A percentile compares a stretch with the other conserved stretches of the same genome.
Evolutionary conservation across 306 rosid species (phyloP).

Genomic region (Rosa multiflora): DNA sequence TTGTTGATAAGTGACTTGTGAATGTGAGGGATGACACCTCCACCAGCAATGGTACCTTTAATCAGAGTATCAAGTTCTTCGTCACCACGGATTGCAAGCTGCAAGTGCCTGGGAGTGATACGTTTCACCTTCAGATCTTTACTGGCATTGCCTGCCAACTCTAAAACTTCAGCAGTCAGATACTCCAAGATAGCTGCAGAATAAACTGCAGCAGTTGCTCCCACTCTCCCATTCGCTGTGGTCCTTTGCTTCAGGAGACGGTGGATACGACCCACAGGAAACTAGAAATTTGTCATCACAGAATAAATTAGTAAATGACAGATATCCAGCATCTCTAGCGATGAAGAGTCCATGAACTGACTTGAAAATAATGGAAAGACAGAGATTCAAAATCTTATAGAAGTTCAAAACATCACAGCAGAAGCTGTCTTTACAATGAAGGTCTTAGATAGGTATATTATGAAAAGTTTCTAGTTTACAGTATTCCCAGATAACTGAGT

Average conservation of each 20-base stretch:
- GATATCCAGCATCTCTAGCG: not conserved
- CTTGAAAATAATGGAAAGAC: not conserved
- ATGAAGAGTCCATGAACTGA: not conserved
- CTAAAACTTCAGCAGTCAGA: slow-evolving; percentile 76
- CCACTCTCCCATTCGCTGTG: slow-evolving; percentile 70
- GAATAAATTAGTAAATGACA: slow-evolving; percentile 7
- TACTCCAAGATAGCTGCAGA: slow-evolving; percentile 78
- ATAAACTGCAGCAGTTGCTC: slow-evolving; percentile 80
- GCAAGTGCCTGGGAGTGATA: slow-evolving; percentile 74
- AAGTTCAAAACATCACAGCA: not conserved
- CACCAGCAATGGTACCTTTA: slow-evolving; percentile 76
- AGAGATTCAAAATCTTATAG: not conserved
- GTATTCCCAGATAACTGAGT: not conserved
- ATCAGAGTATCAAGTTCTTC: slow-evolving; percentile 74
- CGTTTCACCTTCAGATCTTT: slow-evolving; percentile 77
- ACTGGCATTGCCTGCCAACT: slow-evolving; percentile 77
- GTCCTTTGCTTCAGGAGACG: slow-evolving; percentile 63
- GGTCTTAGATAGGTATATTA: not conserved
- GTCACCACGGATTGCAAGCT: slow-evolving; percentile 77
- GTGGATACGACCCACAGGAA: slow-evolving; percentile 77
- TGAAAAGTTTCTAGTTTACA: not conserved
- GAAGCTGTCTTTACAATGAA: not conserved
- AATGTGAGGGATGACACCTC: slow-evolving; percentile 75
- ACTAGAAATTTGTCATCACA: slow-evolving; percentile 43
- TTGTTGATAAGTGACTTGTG: slow-evolving; percentile 80